These are phyloP conservation scores for Tricholoma sp. DNA, from an alignment of 768 basidiomycete genomes.

Conservation along the genomic window DNA sequence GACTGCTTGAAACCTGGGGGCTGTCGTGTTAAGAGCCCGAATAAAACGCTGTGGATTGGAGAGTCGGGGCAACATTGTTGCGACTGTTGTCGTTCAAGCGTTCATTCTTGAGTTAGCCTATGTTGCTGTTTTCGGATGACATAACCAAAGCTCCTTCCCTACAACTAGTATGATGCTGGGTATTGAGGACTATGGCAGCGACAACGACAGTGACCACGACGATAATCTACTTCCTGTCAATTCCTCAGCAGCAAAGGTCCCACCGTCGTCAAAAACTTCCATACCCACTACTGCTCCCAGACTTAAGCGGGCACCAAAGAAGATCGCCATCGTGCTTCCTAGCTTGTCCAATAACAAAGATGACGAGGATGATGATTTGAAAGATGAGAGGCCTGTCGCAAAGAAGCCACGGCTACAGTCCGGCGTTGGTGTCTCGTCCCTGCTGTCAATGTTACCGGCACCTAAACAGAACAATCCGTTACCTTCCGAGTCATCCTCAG, in stretches of 20 bases:
- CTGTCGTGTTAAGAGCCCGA: conserved; percentile 14
- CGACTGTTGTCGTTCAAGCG: neutral
- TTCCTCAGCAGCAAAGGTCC: conserved; percentile 1
- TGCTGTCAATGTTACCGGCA: conserved; percentile 70
- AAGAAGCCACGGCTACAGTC: conserved; percentile 52
- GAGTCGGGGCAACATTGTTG: conserved; percentile 15
- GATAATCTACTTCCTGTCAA: conserved; percentile 5
- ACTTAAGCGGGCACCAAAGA: conserved; percentile 47
- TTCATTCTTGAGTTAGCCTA: no score
- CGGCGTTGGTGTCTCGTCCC: conserved; percentile 57
- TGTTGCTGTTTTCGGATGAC: no score
- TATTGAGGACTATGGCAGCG: conserved; percentile 75
- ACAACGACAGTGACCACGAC: conserved; percentile 44
- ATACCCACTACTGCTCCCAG: conserved; percentile 27
- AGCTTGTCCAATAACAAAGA: conserved; percentile 29
- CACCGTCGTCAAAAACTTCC: conserved; percentile 18
- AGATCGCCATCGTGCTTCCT: conserved; percentile 58
- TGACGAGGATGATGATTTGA: conserved; percentile 34
- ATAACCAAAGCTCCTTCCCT: neutral
- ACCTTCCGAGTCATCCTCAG: conserved; percentile 10
- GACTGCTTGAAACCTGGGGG: conserved; percentile 32
- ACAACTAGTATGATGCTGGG: conserved; percentile 50
- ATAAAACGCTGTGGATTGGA: conserved; percentile 3
- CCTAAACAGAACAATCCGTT: conserved; percentile 54
- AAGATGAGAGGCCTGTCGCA: conserved; percentile 42